Conservation (phyloP, 768 basidiomycete genomes). For the Rubroboletus satanas region DNA sequence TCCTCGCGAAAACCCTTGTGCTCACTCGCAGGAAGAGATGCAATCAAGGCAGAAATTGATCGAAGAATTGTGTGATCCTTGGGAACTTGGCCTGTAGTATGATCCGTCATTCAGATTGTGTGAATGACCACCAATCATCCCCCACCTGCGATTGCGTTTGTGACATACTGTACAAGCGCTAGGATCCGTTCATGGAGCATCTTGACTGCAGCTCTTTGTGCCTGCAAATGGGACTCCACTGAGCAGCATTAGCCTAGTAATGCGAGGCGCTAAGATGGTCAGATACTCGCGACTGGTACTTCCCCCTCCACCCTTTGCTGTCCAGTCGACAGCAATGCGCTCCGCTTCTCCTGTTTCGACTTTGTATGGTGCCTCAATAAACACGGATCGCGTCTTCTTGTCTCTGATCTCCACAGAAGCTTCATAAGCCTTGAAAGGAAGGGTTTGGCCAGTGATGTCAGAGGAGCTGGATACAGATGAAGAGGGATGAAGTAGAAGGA, state of each 20-base stretch:
- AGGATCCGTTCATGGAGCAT: slow-evolving; percentile 93
- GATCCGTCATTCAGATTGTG: not conserved
- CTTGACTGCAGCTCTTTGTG: slow-evolving; percentile 91
- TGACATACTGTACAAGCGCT: slow-evolving; percentile 83
- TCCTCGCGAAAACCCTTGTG: slow-evolving; percentile 81
- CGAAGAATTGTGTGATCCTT: slow-evolving; percentile 81
- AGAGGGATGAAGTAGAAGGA: slow-evolving; percentile 69
- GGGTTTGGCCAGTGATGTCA: slow-evolving; percentile 61
- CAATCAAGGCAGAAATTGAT: slow-evolving; percentile 79
- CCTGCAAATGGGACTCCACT: slow-evolving; percentile 90
- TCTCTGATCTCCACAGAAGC: slow-evolving; percentile 84
- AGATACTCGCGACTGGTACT: slow-evolving; percentile 68
- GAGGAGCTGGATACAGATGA: slow-evolving; percentile 41
- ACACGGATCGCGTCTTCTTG: slow-evolving; percentile 70
- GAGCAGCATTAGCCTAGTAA: slow-evolving; percentile 5
- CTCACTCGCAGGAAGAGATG: slow-evolving; percentile 84
- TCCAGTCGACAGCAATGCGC: slow-evolving; percentile 97
- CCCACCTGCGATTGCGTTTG: slow-evolving; percentile 69
- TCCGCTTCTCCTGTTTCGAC: slow-evolving; percentile 99
- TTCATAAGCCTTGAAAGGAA: slow-evolving; percentile 94
- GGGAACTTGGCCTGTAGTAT: slow-evolving; percentile 55
- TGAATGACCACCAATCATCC: not conserved
- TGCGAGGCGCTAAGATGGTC: not conserved
- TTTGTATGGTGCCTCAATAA: slow-evolving; percentile 79
- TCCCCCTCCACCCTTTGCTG: slow-evolving; percentile 79